Conservation (phyloP, 2,329 filamentous ascomycete species). For the Sarocladium strictum region DNA sequence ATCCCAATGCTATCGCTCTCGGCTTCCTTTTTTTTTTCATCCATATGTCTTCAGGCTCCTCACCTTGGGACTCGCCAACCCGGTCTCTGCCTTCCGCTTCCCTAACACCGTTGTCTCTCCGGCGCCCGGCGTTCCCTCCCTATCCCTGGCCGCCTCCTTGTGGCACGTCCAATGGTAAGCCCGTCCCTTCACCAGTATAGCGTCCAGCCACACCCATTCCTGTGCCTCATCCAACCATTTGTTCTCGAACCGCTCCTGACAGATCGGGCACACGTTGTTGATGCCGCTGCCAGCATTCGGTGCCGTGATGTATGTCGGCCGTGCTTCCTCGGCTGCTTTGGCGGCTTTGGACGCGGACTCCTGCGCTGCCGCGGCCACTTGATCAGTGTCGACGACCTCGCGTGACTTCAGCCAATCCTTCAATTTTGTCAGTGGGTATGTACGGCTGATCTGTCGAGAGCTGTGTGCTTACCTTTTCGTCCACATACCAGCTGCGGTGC, state of each 20-base stretch:
- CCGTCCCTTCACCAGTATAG: constrained; percentile 67
- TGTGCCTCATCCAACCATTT: constrained; percentile 89
- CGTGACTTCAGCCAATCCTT: constrained; percentile 87
- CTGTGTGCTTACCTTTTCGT: constrained; percentile 63
- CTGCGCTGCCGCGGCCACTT: constrained; percentile 28
- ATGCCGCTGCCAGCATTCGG: constrained; percentile 70
- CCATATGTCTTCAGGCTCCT: constrained; percentile 29
- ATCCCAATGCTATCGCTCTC: background rate
- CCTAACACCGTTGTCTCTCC: constrained; percentile 54
- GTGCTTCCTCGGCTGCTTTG: constrained; percentile 34
- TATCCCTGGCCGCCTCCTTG: constrained; percentile 68
- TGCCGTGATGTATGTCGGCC: constrained; percentile 71
- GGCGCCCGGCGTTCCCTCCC: constrained; percentile 38
- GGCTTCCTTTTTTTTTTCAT: constrained; percentile 12
- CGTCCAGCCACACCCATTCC: constrained; percentile 96
- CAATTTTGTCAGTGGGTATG: constrained; percentile 18
- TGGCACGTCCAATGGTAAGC: constrained; percentile 91
- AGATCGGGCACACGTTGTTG: constrained; percentile 83
- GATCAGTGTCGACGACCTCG: constrained; percentile 67
- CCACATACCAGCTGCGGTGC: constrained; percentile 91
- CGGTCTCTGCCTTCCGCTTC: constrained; percentile 69
- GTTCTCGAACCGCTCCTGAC: constrained; percentile 90
- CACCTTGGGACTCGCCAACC: constrained; percentile 31
- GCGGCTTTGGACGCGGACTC: constrained; percentile 26
- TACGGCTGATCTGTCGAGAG: background rate